Evolutionary conservation across 257 asterid genomes (phyloP), one percentile per base, ranked within the genome.

Genomic region (Petunia secreta): DNA sequence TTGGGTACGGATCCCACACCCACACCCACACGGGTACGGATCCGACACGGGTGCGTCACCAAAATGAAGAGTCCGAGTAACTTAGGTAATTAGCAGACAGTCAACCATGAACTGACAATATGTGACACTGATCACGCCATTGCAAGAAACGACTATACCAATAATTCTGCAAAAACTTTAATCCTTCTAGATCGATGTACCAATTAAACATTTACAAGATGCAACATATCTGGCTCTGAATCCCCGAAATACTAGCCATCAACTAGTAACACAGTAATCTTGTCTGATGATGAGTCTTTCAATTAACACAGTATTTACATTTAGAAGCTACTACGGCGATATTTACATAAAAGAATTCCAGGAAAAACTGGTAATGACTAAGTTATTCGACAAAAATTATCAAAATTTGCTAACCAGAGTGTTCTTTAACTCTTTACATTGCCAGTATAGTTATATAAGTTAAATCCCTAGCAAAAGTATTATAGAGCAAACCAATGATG

Each of bases 401-500:
- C 7, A 64, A 63, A 38, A 5, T 65, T 38, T 50, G 62, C 34
- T 36, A 34, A 50, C 14, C 3, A 6, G 57, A 44, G 46, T 69
- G 58, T 46, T 1, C 16, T 69, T 69, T 69, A 46, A 68, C 9
- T 69, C 59, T 8, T 9, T 13, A 8, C 41, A 68, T n/a, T 25
- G 44, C 43, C 44, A 25, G 25, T 25, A 25, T 25, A 25, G 25
- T 25, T 25, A 25, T 25, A 25, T 25, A 25, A 25, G 25, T 25
- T 25, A 25, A 25, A 25, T 25, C 25, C 25, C 50, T 5, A 73
- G 62, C 0, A 36, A 50, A 71, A 73, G 11, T 73, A 62, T 50
- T 50, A 34, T 9, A 73, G 62, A 11, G 78, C 34, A 50, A 73
- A 73, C 78, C 46, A 36, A 80, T 65, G 79, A 81, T 52, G 38